These are phyloP conservation scores for Groenewaldozyma salmanticensis DNA, from an alignment of 805 yeast genomes.

Conservation along the genomic window DNA sequence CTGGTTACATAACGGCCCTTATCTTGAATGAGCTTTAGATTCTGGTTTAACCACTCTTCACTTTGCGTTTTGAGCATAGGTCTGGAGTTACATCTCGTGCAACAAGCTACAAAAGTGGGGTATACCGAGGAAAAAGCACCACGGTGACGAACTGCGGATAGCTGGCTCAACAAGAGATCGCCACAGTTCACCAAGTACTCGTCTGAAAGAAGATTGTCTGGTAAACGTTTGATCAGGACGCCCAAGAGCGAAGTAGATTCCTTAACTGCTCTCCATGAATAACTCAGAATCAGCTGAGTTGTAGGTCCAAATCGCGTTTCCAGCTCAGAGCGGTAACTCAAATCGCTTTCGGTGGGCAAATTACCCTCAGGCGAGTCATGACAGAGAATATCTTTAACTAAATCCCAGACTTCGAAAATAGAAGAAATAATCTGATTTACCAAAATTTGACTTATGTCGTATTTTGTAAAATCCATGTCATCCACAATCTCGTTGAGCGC, in stretches of 20 bases:
- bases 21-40: constrained; percentile 40
- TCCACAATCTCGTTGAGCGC: constrained; percentile 42
- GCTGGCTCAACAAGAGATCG: constrained; percentile 49
- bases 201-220: constrained; percentile 21
- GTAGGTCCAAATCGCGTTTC: constrained; percentile 28
- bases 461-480: constrained; percentile 15
- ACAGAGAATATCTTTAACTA: constrained; percentile 40
- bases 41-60: constrained; percentile 48
- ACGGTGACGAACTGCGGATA: constrained; percentile 69
- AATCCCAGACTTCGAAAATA: constrained; percentile 33
- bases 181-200: constrained; percentile 35
- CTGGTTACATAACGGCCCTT: constrained; percentile 69
- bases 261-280: constrained; percentile 75
- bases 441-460: constrained; percentile 15
- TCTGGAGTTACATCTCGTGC: constrained; percentile 42
- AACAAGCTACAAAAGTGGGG: constrained; percentile 65
- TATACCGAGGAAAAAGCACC: constrained; percentile 88
- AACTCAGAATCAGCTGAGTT: constrained; percentile 42
- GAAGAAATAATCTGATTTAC: constrained; percentile 10
- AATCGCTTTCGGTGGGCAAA: constrained; percentile 34
- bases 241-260: constrained; percentile 56
- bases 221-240: constrained; percentile 30
- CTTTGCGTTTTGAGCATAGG: constrained; percentile 34
- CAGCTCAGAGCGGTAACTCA: constrained; percentile 14
- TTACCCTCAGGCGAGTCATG: constrained; percentile 68